Evolutionary conservation across 805 yeast genomes (phyloP), one percentile per base, ranked within the genome.

Genomic region (Metschnikowia similis): DNA sequence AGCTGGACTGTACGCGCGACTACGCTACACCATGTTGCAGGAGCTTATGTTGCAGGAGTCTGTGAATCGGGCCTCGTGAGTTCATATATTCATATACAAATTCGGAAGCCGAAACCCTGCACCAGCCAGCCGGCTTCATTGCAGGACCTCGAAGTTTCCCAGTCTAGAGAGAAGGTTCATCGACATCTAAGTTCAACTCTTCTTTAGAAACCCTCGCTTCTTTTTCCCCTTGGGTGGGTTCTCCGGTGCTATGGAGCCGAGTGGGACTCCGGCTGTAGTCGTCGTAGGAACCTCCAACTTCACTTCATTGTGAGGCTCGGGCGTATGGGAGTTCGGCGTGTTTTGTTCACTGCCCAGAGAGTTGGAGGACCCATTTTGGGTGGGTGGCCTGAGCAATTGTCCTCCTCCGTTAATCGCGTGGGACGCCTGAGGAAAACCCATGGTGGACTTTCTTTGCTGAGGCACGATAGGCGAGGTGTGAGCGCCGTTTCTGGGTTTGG

Each of bases 151-250:
- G 4, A 4, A 29, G 10, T 29, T 29, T 10, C 6, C 31, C 10
- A 8, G 31, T 29, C 31, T 29, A 29, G 8, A 29, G 9, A 29
- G 31, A 8, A 10, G 31, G 10, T 29, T 29, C 31, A 35, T 35
- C 26, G n/a, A 7, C 27, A 13, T 11, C 5, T 26, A n/a, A 13
- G 14, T 11, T 42, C 35, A 47, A 32, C 41, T 44, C 21, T 53
- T 50, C 30, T 50, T 48, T 21, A 69, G 64, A 2, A 69, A 51
- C 4, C 73, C 72, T 29, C 54, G 56, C 52, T 66, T 66, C 55
- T 63, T 63, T 52, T 64, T 66, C 51, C 56, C 58, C 47, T 63
- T 59, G 14, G 55, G 53, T 9, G 54, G 56, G 8, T 45, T 48
- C 1, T 61, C 49, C 1, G 56, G 48, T 2, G 65, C 54, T n/a